Percentiles rank a stretch among this genome's conserved stretches.
phyloP scores from a whole-genome alignment of 768 basidiomycete genomes.

The Neoboletus subvelutipes region DNA sequence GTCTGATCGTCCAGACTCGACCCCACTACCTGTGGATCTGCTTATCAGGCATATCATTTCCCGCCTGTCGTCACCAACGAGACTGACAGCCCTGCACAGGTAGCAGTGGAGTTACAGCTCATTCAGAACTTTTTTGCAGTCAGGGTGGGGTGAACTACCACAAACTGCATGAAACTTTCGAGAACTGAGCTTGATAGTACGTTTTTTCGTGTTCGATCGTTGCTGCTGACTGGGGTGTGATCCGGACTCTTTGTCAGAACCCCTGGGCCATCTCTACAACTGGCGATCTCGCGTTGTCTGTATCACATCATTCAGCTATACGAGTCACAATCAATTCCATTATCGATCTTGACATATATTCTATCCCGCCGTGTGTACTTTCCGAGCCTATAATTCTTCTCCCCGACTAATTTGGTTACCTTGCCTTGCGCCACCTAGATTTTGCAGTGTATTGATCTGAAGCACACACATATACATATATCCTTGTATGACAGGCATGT shows the following conservation, averaged over 20 bases:
- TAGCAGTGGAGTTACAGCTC: not conserved
- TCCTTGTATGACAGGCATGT: slow-evolving; percentile 21
- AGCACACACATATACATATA: slow-evolving; percentile 27
- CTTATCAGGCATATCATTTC: slow-evolving; percentile 6
- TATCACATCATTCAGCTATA: slow-evolving; percentile 8
- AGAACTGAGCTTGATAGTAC: slow-evolving; percentile 2
- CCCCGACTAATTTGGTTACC: slow-evolving; percentile 5
- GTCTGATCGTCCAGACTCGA: slow-evolving; percentile 16
- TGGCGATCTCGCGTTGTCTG: not conserved
- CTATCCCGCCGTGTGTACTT: slow-evolving; percentile 16
- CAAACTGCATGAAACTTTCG: slow-evolving; percentile 1
- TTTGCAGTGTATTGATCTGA: slow-evolving; percentile 26
- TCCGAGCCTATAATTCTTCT: not conserved
- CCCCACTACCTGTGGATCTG: slow-evolving; percentile 12
- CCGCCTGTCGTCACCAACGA: not conserved
- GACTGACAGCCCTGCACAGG: not conserved
- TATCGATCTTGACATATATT: slow-evolving; percentile 4
- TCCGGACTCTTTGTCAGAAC: slow-evolving; percentile 10
- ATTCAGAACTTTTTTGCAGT: not conserved
- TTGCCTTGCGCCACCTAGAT: slow-evolving; percentile 10
- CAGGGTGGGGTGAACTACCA: slow-evolving; percentile 7
- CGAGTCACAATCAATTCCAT: slow-evolving; percentile 18
- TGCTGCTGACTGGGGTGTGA: not conserved
- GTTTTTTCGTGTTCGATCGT: not conserved
- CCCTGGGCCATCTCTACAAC: not conserved